Conservation (phyloP, 2,329 filamentous ascomycete species). For the Botrytis fabae region DNA sequence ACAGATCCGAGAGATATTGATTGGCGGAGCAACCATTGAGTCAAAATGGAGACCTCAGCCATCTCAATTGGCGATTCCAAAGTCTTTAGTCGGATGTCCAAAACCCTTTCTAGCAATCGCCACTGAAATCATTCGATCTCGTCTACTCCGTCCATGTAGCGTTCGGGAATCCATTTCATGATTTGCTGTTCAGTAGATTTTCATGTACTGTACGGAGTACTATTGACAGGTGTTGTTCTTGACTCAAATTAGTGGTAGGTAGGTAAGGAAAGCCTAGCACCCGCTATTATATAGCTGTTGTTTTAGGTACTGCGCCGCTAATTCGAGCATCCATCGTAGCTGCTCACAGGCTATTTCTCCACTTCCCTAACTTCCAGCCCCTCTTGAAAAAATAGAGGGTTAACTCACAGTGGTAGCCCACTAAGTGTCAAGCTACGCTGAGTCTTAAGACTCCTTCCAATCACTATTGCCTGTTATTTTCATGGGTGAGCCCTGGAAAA, state of each 20-base stretch:
- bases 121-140: slow-evolving; percentile 18
- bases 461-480: slow-evolving; percentile 8
- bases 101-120: background rate
- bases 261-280: slow-evolving; percentile 11
- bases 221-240: slow-evolving; percentile 6
- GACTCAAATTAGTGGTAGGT: slow-evolving; percentile 12
- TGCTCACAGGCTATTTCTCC: slow-evolving; percentile 14
- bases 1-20: background rate
- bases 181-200: slow-evolving; percentile 10
- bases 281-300: slow-evolving; percentile 15
- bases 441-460: background rate
- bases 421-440: slow-evolving; percentile 10
- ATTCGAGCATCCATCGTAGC: background rate
- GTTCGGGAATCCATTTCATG: slow-evolving; percentile 5
- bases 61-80: background rate
- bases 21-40: slow-evolving; percentile 1
- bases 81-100: background rate
- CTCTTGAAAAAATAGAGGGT: slow-evolving; percentile 7
- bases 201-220: slow-evolving; percentile 6
- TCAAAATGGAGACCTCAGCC: slow-evolving; percentile 10
- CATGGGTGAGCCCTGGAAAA: slow-evolving; percentile 19
- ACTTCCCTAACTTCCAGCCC: slow-evolving; percentile 17
- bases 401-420: slow-evolving; percentile 2
- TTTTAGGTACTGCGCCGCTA: background rate
- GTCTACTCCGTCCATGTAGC: slow-evolving; percentile 3